A percentile compares a stretch with the other conserved stretches of the same genome.
These are phyloP conservation scores for Phascolomyces articulosus DNA, from an alignment of 371 early-diverging fungal genomes.

Conservation along the genomic window DNA sequence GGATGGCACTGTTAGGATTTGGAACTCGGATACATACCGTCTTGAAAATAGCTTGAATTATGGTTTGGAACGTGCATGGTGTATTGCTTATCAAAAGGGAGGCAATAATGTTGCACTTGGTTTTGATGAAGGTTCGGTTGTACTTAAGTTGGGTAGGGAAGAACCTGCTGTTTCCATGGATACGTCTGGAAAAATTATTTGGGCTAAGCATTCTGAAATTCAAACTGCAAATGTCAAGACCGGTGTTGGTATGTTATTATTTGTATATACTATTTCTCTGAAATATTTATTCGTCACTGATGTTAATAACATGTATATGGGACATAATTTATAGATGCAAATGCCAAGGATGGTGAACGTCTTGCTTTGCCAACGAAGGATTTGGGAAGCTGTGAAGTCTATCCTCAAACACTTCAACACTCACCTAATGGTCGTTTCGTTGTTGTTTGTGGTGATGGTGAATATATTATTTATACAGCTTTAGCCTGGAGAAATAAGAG, in stretches of 20 bases:
- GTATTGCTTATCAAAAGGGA: constrained; percentile 84
- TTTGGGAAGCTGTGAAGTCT: constrained; percentile 96
- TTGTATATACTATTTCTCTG: neutral
- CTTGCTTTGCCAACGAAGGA: constrained; percentile 89
- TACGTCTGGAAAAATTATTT: constrained; percentile 93
- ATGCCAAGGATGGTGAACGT: constrained; percentile 91
- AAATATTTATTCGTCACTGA: neutral
- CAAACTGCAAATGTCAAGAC: constrained; percentile 93
- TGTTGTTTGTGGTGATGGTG: constrained; percentile 98
- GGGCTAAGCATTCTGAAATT: constrained; percentile 97
- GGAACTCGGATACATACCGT: constrained; percentile 98
- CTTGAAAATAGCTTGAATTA: constrained; percentile 95
- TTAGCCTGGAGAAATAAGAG: constrained; percentile 99
- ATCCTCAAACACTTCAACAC: constrained; percentile 95
- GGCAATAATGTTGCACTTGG: constrained; percentile 93
- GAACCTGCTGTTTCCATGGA: constrained; percentile 99
- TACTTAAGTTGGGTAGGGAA: constrained; percentile 92
- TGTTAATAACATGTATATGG: neutral
- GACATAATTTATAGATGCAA: constrained; percentile 51
- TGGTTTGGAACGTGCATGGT: constrained; percentile 97
- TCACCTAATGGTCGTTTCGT: constrained; percentile 98
- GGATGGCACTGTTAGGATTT: constrained; percentile 95
- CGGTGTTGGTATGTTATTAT: constrained; percentile 43
- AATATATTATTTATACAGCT: constrained; percentile 99
- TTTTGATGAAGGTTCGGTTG: constrained; percentile 95